phyloP scores from a whole-genome alignment of 495 filamentous ascomycete genomes.

The Penicillium argentinense region DNA sequence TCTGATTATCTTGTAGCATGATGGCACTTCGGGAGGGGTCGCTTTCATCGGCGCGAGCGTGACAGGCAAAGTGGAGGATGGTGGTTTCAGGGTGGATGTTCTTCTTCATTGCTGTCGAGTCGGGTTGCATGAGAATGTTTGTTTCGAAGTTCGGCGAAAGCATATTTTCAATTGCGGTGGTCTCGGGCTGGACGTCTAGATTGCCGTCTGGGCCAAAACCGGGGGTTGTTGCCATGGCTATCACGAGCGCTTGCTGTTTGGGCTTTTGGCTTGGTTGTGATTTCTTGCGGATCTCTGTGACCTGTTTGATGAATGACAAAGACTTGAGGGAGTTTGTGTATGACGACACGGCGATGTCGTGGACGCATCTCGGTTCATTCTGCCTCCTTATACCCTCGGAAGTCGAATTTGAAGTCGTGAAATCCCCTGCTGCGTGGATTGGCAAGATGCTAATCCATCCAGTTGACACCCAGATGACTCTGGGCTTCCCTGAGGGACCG shows the following conservation, averaged over 20 bases:
- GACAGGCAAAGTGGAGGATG: neutral
- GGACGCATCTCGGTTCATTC: neutral
- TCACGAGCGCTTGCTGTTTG: neutral
- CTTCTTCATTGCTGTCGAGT: neutral
- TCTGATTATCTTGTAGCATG: neutral
- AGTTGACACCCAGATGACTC: neutral
- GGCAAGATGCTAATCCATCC: neutral
- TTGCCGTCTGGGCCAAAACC: neutral
- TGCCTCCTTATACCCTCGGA: neutral
- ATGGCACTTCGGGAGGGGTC: neutral
- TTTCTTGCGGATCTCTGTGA: neutral
- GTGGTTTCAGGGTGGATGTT: neutral
- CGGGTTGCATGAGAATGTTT: neutral
- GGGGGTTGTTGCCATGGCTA: neutral
- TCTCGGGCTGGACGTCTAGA: neutral
- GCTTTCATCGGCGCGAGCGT: neutral
- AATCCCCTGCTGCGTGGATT: neutral
- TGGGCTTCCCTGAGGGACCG: neutral
- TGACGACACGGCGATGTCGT: neutral
- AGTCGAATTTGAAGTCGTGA: neutral
- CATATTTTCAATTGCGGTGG: neutral
- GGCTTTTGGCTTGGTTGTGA: neutral
- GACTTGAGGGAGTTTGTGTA: neutral
- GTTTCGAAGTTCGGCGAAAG: neutral
- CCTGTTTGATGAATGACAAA: neutral